Evolutionary conservation across 331 rosid species (phyloP).

Genomic region (Quercus tomentella): DNA sequence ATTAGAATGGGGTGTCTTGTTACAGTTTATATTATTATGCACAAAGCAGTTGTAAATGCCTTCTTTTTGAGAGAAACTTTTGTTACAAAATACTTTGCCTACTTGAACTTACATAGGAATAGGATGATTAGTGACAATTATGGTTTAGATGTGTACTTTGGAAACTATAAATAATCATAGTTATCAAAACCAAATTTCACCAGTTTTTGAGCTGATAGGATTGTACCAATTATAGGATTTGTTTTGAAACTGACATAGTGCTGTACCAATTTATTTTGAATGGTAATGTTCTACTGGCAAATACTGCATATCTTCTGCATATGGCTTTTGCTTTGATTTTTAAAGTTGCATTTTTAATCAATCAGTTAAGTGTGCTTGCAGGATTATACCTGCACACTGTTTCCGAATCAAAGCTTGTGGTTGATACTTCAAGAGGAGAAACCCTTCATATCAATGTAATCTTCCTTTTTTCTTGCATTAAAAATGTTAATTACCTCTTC

Average conservation of each 20-base stretch:
- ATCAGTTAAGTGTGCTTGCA: slow-evolving; percentile 34
- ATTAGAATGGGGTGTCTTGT: too few relatives aligned
- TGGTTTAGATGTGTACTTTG: too few relatives aligned
- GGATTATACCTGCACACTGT: slow-evolving; percentile 66
- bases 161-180: too few relatives aligned
- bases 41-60: too few relatives aligned
- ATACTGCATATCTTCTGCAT: not conserved
- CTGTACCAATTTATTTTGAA: not conserved
- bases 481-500: not conserved
- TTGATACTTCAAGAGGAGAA: slow-evolving; percentile 90
- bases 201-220: too few relatives aligned
- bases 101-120: too few relatives aligned
- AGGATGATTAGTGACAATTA: too few relatives aligned
- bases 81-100: too few relatives aligned
- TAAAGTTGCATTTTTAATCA: not conserved
- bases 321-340: not conserved
- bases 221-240: not conserved
- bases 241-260: not conserved
- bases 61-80: too few relatives aligned
- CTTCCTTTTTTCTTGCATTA: not conserved
- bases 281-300: not conserved
- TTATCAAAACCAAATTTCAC: too few relatives aligned
- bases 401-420: slow-evolving; percentile 76
- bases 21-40: too few relatives aligned
- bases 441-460: slow-evolving; percentile 68